Conservation (phyloP, 352 stramenopile genomes). For the Phytophthora pini region DNA sequence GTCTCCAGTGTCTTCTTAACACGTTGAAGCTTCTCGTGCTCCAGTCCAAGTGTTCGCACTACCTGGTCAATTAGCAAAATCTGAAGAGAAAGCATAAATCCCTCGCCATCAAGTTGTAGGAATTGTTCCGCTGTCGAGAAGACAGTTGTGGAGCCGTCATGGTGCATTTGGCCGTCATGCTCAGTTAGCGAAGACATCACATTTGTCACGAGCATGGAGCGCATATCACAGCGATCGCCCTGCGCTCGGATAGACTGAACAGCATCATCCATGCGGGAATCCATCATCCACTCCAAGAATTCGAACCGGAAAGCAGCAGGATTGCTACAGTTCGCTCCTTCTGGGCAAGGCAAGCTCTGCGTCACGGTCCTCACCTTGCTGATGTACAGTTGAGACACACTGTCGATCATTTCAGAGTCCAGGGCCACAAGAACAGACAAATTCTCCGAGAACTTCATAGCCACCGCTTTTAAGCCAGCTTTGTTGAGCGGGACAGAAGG, state of each 20-base stretch:
- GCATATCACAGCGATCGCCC: conserved; percentile 74
- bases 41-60: conserved; percentile 61
- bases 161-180: conserved; percentile 27
- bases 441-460: conserved; percentile 86
- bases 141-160: background rate
- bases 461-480: conserved; percentile 60
- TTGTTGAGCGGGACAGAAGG: conserved; percentile 74
- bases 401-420: conserved; percentile 79
- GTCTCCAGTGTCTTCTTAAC: conserved; percentile 34
- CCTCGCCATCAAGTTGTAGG: conserved; percentile 69
- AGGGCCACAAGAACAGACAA: conserved; percentile 78
- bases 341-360: conserved; percentile 68
- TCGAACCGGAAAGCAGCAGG: conserved; percentile 81
- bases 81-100: conserved; percentile 77
- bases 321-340: conserved; percentile 74
- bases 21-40: conserved; percentile 56
- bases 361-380: conserved; percentile 79
- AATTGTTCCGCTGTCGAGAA: conserved; percentile 59
- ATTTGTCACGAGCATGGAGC: conserved; percentile 66
- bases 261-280: conserved; percentile 69
- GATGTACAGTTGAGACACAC: conserved; percentile 76
- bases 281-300: conserved; percentile 85
- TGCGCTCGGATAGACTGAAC: conserved; percentile 73
- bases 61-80: conserved; percentile 86
- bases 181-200: conserved; percentile 55